Evolutionary conservation across 2,329 filamentous ascomycete genomes (phyloP), one percentile per base, ranked within the genome.

Genomic region (Domatiomyces catenatus): DNA sequence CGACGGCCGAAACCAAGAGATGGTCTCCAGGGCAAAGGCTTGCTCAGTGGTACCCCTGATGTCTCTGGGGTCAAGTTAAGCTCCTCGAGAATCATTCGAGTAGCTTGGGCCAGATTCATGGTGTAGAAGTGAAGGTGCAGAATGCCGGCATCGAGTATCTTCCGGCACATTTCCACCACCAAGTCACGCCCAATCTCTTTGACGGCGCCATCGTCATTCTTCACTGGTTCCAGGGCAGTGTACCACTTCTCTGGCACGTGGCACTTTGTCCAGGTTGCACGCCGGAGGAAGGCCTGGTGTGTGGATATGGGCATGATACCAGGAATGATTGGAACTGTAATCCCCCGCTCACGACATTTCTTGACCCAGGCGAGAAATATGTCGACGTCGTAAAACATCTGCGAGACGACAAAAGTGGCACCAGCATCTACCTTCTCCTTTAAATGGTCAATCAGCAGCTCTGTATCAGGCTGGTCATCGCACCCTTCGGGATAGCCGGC

Each of bases 301-400:
- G 92, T 98, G 55, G 88, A 86, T 61, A 98, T 96, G 1, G 86
- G 86, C 83, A 93, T 90, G 63, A 90, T 90, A 20, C 87, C 88
- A 2, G 85, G 84, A 47, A 93, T 77, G 58, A 94, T 92, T 15
- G 86, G 86, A 28, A 92, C 74, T 22, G 71, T 81, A 63, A 98
- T 90, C 46, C 92, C 92, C 62, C 80, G 81, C 48, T 82, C 86
- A 47, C 89, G 83, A 52, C 90, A 88, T 65, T 86, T 92, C 59
- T 78, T 74, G 39, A 93, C 84, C 92, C 92, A 98, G 49, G 81
- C 77, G 49, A 96, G 69, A 69, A 98, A 98, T 64, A 92, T 90
- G 62, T 98, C 90, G 47, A 80, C 89, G 63, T 98, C 90, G 72
- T 98, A 98, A 70, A 96, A 96, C 92, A 98, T 98, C 71, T 98